Evolutionary conservation across 164 flowering plant genomes (phyloP), one percentile per base, ranked within the genome.

Genomic region (Platanus orientalis): DNA sequence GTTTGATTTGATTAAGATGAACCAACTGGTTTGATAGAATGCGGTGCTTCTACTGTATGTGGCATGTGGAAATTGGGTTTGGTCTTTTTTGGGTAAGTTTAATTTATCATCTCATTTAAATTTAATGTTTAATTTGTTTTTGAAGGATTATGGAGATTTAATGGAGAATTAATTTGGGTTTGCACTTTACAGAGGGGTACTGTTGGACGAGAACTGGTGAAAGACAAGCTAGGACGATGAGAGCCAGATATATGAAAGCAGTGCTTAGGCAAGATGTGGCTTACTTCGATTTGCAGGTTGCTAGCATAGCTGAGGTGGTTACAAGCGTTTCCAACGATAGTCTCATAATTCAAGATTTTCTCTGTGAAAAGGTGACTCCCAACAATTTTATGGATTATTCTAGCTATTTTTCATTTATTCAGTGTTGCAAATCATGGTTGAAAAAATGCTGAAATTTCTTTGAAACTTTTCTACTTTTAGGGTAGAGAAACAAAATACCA

Each of bases 141-240:
- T 17, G 63, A 25, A 27, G 36, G 4, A 32, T 4, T 12, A 17
- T 9, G 14, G 54, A 24, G 49, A 32, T 4, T 32, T 32, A n/a
- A n/a, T n/a, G n/a, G n/a, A n/a, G n/a, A n/a, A n/a, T n/a, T n/a
- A 32, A 32, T 20, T 50, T 58, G 62, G 30, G 32, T 11, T 30
- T 50, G 27, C 65, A n/a, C n/a, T n/a, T n/a, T n/a, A n/a, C n/a
- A 91, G 97, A 91, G 84, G 97, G 92, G 7, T 89, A 77, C 69
- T 92, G 96, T 52, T 92, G 96, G 96, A 71, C 91, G 55, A 80
- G 90, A 78, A 86, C 97, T 19, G 96, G 86, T 0, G 92, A 89
- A 69, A 81, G 96, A 67, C 96, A 85, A 72, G 88, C 96, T 1
- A 64, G 84, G 13, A 80, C 83, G 61, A 78, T 87, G 85, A 79